Evolutionary conservation across 108 stramenopile genomes (phyloP), one percentile per base, ranked within the genome.

Genomic region (Discostella pseudostelligera): DNA sequence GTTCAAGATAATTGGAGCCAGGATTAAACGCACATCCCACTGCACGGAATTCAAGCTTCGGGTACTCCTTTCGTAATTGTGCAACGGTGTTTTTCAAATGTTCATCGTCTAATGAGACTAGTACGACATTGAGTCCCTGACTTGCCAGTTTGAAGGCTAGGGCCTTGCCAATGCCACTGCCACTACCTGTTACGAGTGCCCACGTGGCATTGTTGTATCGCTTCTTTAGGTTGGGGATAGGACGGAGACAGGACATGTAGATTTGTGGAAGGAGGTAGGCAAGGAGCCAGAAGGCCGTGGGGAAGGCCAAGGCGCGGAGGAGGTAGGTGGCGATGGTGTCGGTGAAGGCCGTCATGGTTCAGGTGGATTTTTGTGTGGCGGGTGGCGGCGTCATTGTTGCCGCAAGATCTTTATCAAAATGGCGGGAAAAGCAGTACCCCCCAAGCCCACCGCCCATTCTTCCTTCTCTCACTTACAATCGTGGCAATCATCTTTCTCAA

Each of bases 151-250:
- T 90, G 59, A 96, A 93, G 21, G 88, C 85, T 22, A 99, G 50
- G 3, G 96, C 86, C 63, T 90, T 86, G n/a, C 99, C 99, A 57
- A 99, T 99, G 35, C 99, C 99, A 47, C 74, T 86, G 4, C 96
- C 93, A 40, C 83, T 92, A 7, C 99, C 99, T 28, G 99, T 99
- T 8, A 99, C 98, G 17, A 99, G 67, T 8, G 99, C 97, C 99
- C 99, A 99, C 57, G 69, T 78, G 8, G 98, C 97, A 24, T 87
- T 97, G 25, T 85, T 46, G 81, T 97, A 95, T 57, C 86, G 79
- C 54, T 86, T 81, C 64, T 93, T 94, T 48, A 97, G 72, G 65
- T 97, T 76, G n/a, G 92, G 94, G 21, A 89, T 83, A 39, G 87
- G 83, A 2, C 89, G 85, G 16, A 80, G 20, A 49, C 79, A 53